Conservation (phyloP, 768 basidiomycete genomes). For the Hygrophoropsis aurantiaca region DNA sequence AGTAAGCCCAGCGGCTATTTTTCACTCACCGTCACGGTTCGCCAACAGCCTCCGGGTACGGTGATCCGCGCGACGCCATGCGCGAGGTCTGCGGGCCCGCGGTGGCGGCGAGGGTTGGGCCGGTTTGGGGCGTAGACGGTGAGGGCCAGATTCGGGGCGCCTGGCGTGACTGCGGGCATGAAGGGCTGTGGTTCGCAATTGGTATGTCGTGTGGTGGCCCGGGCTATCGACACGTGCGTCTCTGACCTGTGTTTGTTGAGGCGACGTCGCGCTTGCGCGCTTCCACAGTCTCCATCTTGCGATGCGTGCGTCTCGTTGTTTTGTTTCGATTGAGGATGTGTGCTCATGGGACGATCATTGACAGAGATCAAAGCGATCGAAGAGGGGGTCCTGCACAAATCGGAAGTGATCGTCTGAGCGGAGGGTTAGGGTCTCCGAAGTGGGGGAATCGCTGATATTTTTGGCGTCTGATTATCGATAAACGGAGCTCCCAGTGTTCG, state of each 20-base stretch:
- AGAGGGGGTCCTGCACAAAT: slow-evolving; percentile 16
- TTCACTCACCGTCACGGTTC: too few species aligned
- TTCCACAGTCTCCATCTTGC: slow-evolving; percentile 31
- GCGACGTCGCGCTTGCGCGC: slow-evolving; percentile 21
- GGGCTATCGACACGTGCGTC: background rate
- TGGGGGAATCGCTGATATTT: too few species aligned
- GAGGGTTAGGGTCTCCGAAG: too few species aligned
- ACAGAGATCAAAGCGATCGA: slow-evolving; percentile 31
- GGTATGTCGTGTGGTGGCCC: slow-evolving; percentile 14
- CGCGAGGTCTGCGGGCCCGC: slow-evolving; percentile 46
- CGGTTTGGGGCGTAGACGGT: slow-evolving; percentile 60
- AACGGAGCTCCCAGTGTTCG: too few species aligned
- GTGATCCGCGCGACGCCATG: slow-evolving; percentile 41
- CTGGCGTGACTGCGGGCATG: slow-evolving; percentile 32
- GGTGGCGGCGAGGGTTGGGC: slow-evolving; percentile 43
- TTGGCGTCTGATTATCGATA: too few species aligned
- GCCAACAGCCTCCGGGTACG: too few species aligned
- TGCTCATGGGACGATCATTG: too few species aligned
- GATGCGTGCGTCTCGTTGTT: slow-evolving; percentile 22
- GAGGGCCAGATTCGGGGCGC: slow-evolving; percentile 58
- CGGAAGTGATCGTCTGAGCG: background rate
- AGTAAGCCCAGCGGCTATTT: too few species aligned
- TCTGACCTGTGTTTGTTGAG: slow-evolving; percentile 6
- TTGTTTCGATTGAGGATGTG: background rate
- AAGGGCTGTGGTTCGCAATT: slow-evolving; percentile 34